Evolutionary conservation across 2,329 filamentous ascomycete species (phyloP).

Genomic region (Chalara sp.): DNA sequence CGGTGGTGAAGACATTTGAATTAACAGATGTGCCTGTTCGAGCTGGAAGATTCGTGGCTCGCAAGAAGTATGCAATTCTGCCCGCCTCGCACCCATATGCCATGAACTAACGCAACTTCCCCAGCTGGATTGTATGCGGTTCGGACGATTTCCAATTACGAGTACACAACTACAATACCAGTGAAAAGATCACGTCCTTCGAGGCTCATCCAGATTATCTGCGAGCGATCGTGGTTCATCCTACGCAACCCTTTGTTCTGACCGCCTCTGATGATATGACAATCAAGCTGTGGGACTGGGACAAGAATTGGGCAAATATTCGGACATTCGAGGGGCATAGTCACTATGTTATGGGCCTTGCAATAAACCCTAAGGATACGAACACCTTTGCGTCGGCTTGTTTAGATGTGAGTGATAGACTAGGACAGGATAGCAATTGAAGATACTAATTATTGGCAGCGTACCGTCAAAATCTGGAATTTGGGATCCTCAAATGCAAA

Average conservation of each 20-base stretch:
- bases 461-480: slow-evolving; percentile 98
- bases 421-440: no score
- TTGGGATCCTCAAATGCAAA: slow-evolving; percentile 90
- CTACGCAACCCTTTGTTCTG: slow-evolving; percentile 89
- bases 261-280: slow-evolving; percentile 98
- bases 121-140: slow-evolving; percentile 94
- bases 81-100: no score
- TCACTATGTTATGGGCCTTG: slow-evolving; percentile 94
- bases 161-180: slow-evolving; percentile 99
- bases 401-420: slow-evolving; percentile 52
- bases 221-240: slow-evolving; percentile 91
- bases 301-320: slow-evolving; percentile 92
- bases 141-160: slow-evolving; percentile 84
- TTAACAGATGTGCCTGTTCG: slow-evolving; percentile 96
- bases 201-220: slow-evolving; percentile 99
- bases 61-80: slow-evolving; percentile 48
- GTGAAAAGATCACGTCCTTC: slow-evolving; percentile 95
- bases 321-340: slow-evolving; percentile 94
- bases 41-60: slow-evolving; percentile 89
- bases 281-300: slow-evolving; percentile 98
- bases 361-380: slow-evolving; percentile 96
- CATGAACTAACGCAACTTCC: no score
- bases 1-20: slow-evolving; percentile 98
- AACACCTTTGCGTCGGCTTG: slow-evolving; percentile 91
- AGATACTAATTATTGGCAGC: slow-evolving; percentile 16